Conservation (phyloP, 2,329 filamentous ascomycete genomes). For the Aureobasidium melanogenum region DNA sequence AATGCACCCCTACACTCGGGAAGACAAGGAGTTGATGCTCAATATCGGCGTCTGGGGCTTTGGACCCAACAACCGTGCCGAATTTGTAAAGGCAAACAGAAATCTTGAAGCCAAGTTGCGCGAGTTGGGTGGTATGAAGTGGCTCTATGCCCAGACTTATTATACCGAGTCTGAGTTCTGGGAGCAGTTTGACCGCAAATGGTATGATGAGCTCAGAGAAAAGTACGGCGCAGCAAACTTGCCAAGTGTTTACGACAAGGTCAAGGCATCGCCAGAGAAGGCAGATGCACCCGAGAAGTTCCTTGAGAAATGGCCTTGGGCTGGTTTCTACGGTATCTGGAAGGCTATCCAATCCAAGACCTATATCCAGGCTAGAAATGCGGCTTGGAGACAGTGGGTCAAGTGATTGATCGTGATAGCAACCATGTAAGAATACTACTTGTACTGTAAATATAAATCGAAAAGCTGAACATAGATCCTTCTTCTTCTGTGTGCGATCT, state of each 20-base stretch:
- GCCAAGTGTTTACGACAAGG: constrained; percentile 59
- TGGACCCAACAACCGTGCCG: constrained; percentile 26
- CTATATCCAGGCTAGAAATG: constrained; percentile 14
- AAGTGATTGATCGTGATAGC: background rate
- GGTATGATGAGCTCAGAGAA: constrained; percentile 50
- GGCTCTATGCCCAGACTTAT: constrained; percentile 61
- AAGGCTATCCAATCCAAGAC: constrained; percentile 14
- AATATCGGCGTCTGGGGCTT: constrained; percentile 57
- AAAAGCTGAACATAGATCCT: background rate
- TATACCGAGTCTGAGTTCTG: constrained; percentile 62
- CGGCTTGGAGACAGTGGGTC: constrained; percentile 6
- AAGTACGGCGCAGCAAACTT: constrained; percentile 53
- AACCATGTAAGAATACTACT: background rate
- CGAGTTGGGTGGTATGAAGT: constrained; percentile 57
- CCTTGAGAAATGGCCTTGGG: constrained; percentile 13
- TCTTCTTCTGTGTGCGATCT: no score
- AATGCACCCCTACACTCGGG: constrained; percentile 25
- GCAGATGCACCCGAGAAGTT: background rate
- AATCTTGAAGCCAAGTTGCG: constrained; percentile 51
- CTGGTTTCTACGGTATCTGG: constrained; percentile 14
- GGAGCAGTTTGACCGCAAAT: constrained; percentile 50
- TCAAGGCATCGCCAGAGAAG: constrained; percentile 5
- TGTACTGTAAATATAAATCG: background rate
- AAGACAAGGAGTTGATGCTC: constrained; percentile 32
- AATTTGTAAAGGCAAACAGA: constrained; percentile 48